Evolutionary conservation across 495 filamentous ascomycete species (phyloP), one percentile per base, ranked within the genome.

Genomic region (Viridothelium virens): DNA sequence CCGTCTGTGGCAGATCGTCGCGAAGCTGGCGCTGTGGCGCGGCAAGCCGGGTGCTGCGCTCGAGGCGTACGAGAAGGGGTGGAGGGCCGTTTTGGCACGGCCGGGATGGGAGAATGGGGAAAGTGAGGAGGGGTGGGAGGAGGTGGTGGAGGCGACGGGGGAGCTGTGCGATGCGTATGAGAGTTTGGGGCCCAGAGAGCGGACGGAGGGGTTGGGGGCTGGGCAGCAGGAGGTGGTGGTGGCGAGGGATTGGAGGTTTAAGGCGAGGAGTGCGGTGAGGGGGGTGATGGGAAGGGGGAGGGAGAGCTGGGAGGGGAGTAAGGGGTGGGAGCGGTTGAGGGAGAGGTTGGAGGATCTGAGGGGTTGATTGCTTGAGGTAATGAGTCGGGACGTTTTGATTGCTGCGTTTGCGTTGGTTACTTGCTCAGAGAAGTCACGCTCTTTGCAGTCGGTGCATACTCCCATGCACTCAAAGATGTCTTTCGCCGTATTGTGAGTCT

Each of bases 21-120:
- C 86, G 0, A 83, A 85, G 18, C 79, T 95, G n/a, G 83, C 87
- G 18, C 76, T 87, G 11, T 95, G 88, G 83, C 82, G 84, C 16
- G 74, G 83, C 7, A 85, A 85, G 37, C 91, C 87, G 2, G 76
- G 76, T 0, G 85, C 86, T 34, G 89, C 92, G 2, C 77, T 98
- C 1, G 89, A 89, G 34, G 89, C 89, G 0, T 84, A 92, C 2
- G 94, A 97, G 79, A 91, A 90, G 73, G 91, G 90, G 2, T 97
- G 92, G 91, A 83, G 94, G 0, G 85, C 88, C 2, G 69, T 74
- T 2, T 65, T 68, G 81, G 83, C 1, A 74, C 84, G 39, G 83
- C 81, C 56, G 12, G 63, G 73, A 18, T 80, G 78, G 78, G 78
- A 79, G 64, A 59, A 38, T 37, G 75, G 72, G n/a, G n/a, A n/a